Base-by-base conservation (phyloP, 2,329 filamentous ascomycete species). In the Zasmidium angulare region DNA sequence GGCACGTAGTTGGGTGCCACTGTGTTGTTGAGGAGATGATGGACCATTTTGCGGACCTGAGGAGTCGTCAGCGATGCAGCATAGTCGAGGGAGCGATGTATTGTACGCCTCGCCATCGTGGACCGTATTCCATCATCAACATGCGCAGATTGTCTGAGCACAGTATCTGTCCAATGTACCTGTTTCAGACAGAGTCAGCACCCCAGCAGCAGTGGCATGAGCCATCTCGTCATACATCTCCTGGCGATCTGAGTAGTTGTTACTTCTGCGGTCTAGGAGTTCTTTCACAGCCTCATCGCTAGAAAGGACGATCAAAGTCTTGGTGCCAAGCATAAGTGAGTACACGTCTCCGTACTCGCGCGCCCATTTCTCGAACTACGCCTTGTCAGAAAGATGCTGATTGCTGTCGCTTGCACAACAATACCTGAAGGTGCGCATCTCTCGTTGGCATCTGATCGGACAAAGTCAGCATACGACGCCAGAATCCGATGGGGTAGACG, bases 321-420 rank as follows among this genome's bases (percentile, higher is more conserved):
- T 76, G 0, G 77, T 78, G 1, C 82, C 82, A 0, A 84, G 71
- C 11, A 82, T 81, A 4, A 84, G 69, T 6, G 75, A 79, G 68
- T 81, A 84, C 0, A 84, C 66, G 0, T 80, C 78, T 1, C 81
- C 77, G 50, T 84, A 83, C 63, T 82, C 73, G 2, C 76, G 62
- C 0, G 81, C 81, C 82, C 82, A 84, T 65, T 80, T 77, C 48
- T 80, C 69, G 54, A 82, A 82, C 59, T 82, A 78, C 0, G 79
- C 62, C 55, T 82, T 78, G 0, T 70, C 69, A 53, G 79, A 69
- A 80, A 79, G n/a, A n/a, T n/a, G n/a, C n/a, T n/a, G n/a, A n/a
- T n/a, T n/a, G n/a, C n/a, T n/a, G n/a, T n/a, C n/a, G n/a, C n/a
- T n/a, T n/a, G n/a, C n/a, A n/a, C n/a, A n/a, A n/a, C n/a, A n/a